Base-by-base conservation (phyloP, 768 basidiomycete genomes). In the Leccinum disarticulatum region DNA sequence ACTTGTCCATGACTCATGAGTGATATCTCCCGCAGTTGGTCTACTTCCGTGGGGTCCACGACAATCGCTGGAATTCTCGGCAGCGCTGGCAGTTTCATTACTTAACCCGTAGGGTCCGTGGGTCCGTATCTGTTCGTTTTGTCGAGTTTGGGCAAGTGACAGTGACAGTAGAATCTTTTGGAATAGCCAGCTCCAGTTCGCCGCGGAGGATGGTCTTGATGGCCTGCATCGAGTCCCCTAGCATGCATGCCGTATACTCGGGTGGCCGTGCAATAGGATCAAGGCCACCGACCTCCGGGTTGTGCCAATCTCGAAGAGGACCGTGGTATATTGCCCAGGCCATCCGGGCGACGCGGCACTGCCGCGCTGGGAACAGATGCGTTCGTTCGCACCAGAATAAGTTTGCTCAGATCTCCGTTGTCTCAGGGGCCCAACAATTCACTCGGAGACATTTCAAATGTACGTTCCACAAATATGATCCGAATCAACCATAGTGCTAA, bases 11-110 rank as follows among this genome's bases (percentile, higher is more conserved):
- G 56, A 43, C 52, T 35, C 13, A n/a, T 31, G 53, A 9, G 36
- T 19, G 17, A 38, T 25, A 55, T 36, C 55, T 28, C 38, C 27
- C 35, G 46, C 41, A 38, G 49, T 54, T 19, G 17, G 41, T 30
- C 43, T 27, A 11, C 49, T 57, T 46, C 43, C 52, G 51, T 38
- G 60, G n/a, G 19, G 38, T 52, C 31, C 22, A 53, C 56, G 17
- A 57, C 43, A 31, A 22, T 59, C 22, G 11, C 27, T 27, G 19
- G 56, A 33, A n/a, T 56, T 62, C 56, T 50, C 59, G 61, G 49
- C 49, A 19, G 17, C 14, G 57, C 19, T 56, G 38, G 35, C 22
- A 4, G 60, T 65, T 65, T 68, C 52, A 58, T 46, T 46, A 46
- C 43, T 15, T 19, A 25, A 6, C 30, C 36, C 36, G 31, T 33